phyloP scores from a whole-genome alignment of 2,329 filamentous ascomycete species.

The Gliomastix tumulicola region DNA sequence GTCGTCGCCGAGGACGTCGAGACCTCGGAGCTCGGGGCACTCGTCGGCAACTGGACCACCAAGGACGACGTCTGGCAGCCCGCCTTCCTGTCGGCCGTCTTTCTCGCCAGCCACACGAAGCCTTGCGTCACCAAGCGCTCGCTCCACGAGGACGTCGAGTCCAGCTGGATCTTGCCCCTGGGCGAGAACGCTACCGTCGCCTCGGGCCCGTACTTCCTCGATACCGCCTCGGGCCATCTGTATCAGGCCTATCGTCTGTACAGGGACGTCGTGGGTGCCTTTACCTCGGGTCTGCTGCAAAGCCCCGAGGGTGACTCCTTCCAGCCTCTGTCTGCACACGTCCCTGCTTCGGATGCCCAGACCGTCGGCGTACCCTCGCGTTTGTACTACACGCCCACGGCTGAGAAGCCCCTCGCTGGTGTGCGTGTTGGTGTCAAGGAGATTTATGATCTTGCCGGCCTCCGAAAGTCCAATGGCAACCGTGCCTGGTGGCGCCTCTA shows the following conservation, averaged over 20 bases:
- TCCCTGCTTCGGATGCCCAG: constrained; percentile 8
- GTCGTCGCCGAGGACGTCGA: constrained; percentile 17
- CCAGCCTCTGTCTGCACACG: constrained; percentile 22
- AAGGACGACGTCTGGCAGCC: constrained; percentile 18
- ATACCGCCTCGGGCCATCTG: constrained; percentile 18
- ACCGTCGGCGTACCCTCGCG: constrained; percentile 49
- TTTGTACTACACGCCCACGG: constrained; percentile 47
- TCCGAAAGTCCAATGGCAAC: constrained; percentile 48
- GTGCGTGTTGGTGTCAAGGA: constrained; percentile 58
- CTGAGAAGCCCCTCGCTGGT: constrained; percentile 50
- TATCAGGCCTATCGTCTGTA: constrained; percentile 27
- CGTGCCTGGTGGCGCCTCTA: constrained; percentile 52
- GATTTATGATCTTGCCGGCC: constrained; percentile 48
- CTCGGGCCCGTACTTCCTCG: constrained; percentile 27
- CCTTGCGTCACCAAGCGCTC: constrained; percentile 10
- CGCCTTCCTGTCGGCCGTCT: constrained; percentile 12
- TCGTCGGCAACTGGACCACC: constrained; percentile 21
- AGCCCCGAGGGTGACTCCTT: constrained; percentile 17
- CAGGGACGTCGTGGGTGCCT: constrained; percentile 22
- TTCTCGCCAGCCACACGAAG: constrained; percentile 10
- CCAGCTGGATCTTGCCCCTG: constrained; percentile 10
- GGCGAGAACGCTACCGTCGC: constrained; percentile 11
- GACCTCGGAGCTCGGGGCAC: constrained; percentile 9
- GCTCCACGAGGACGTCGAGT: constrained; percentile 7
- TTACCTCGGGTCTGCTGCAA: constrained; percentile 20